Evolutionary conservation across 768 basidiomycete genomes (phyloP), one percentile per base, ranked within the genome.

Genomic region (Rhizopogon salebrosus): DNA sequence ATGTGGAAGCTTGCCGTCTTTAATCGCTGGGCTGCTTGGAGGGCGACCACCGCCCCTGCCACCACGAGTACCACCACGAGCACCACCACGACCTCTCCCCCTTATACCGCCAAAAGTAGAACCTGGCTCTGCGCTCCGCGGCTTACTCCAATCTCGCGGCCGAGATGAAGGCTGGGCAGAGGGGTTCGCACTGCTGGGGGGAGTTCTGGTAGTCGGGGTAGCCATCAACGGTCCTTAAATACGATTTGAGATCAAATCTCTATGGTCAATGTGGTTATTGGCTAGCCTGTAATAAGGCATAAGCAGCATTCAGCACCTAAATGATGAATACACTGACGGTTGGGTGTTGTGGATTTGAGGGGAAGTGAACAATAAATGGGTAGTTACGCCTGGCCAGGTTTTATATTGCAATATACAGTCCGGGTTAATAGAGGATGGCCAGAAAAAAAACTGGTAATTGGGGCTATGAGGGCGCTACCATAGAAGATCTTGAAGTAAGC

Each of bases 51-150:
- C 64, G 18, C 64, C 65, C 34, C 52, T 20, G 26, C 62, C 57
- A 49, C 60, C 57, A 35, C 67, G 68, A 42, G 62, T 54, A 3
- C 63, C 59, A 52, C 54, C 64, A 29, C 45, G 42, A 52, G 62
- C 26, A 38, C 55, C 54, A 31, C 73, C 70, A 51, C 75, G 69
- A 49, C 71, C 66, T 56, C 74, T 66, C 51, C 63, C 62, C 40
- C 66, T 72, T 27, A 74, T 62, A 41, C 77, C 77, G 59, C 69
- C 74, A 57, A 79, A 79, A 31, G 78, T 72, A 31, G 76, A 70
- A 6, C 75, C 77, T 46, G 74, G 70, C 41, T 81, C 82, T 45
- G 70, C 72, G n/a, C 68, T 60, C 45, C 70, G 64, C 39, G 52
- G 24, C 48, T 7, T 71, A 39, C 61, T 65, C 80, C 81, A 80